Conservation (phyloP, 768 basidiomycete genomes). For the Tulasnella sp. region DNA sequence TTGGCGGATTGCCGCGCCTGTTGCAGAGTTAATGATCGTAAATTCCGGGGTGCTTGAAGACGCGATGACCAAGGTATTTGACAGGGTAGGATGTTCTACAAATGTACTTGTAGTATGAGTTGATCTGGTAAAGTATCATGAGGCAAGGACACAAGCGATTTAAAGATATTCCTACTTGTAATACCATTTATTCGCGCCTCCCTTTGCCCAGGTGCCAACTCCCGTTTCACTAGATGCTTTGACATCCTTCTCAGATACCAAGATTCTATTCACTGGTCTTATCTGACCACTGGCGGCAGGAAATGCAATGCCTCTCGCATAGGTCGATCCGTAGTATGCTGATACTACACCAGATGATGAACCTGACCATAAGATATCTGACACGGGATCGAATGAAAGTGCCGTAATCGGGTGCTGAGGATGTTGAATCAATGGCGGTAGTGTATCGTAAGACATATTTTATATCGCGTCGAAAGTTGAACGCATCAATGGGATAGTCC, state of each 20-base stretch:
- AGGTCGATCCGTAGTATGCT: slow-evolving; percentile 51
- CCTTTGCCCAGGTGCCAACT: slow-evolving; percentile 70
- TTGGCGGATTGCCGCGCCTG: slow-evolving; percentile 50
- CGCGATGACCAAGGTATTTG: slow-evolving; percentile 47
- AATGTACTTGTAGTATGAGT: slow-evolving; percentile 19
- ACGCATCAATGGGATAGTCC: no score
- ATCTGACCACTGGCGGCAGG: slow-evolving; percentile 48
- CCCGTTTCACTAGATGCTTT: slow-evolving; percentile 46
- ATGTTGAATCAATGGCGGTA: no score
- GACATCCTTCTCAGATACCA: slow-evolving; percentile 68
- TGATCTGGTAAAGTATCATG: slow-evolving; percentile 8
- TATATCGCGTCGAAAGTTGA: no score
- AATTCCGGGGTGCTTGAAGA: slow-evolving; percentile 44
- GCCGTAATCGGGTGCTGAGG: slow-evolving; percentile 43
- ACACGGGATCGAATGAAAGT: slow-evolving; percentile 79
- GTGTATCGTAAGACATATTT: no score
- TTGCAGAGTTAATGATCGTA: slow-evolving; percentile 57
- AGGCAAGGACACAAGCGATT: slow-evolving; percentile 25
- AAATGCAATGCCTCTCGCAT: slow-evolving; percentile 57
- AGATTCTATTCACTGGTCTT: slow-evolving; percentile 59
- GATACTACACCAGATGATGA: slow-evolving; percentile 53
- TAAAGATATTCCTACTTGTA: slow-evolving; percentile 48
- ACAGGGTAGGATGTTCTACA: slow-evolving; percentile 26
- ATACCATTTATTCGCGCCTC: slow-evolving; percentile 75
- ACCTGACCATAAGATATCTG: slow-evolving; percentile 83